A percentile compares a stretch with the other conserved stretches of the same genome.
These are phyloP conservation scores for Hyaloscypha hepaticicola DNA, from an alignment of 495 filamentous ascomycete genomes.

Conservation along the genomic window DNA sequence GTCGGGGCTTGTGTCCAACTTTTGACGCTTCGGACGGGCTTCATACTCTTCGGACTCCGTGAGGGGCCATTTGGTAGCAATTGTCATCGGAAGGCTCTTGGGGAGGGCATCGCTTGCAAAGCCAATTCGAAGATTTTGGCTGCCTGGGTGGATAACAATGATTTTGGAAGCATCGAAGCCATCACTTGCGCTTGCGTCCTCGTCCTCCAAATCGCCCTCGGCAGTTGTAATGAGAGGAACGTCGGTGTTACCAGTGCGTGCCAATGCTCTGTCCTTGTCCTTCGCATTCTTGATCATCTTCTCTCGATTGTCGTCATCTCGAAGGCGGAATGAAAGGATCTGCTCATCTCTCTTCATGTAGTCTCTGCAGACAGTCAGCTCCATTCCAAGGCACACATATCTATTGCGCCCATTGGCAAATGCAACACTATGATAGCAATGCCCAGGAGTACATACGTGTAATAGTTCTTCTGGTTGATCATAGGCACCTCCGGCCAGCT, in stretches of 20 bases:
- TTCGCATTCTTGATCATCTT: slow-evolving; percentile 78
- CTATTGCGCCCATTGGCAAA: background rate
- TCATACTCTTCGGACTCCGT: slow-evolving; percentile 85
- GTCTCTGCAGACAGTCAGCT: slow-evolving; percentile 54
- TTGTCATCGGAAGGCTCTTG: slow-evolving; percentile 89
- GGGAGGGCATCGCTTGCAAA: slow-evolving; percentile 92
- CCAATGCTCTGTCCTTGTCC: slow-evolving; percentile 81
- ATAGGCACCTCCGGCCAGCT: slow-evolving; percentile 88
- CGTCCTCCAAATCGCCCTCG: slow-evolving; percentile 55
- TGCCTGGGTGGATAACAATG: slow-evolving; percentile 96
- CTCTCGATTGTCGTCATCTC: slow-evolving; percentile 77
- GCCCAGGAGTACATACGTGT: slow-evolving; percentile 67
- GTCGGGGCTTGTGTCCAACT: slow-evolving; percentile 66
- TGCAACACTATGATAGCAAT: background rate
- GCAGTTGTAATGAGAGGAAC: slow-evolving; percentile 41
- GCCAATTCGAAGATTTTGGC: slow-evolving; percentile 91
- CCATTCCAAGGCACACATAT: background rate
- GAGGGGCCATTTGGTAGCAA: slow-evolving; percentile 70
- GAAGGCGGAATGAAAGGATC: slow-evolving; percentile 80
- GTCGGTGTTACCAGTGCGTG: slow-evolving; percentile 65
- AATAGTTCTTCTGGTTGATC: slow-evolving; percentile 99
- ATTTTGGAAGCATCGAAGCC: slow-evolving; percentile 78
- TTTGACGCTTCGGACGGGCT: slow-evolving; percentile 84
- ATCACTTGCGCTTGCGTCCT: slow-evolving; percentile 59
- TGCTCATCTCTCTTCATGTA: slow-evolving; percentile 98